A percentile compares a stretch with the other conserved stretches of the same genome.
Evolutionary conservation across 352 stramenopile species (phyloP).

Genomic region (Phytophthora citricola): DNA sequence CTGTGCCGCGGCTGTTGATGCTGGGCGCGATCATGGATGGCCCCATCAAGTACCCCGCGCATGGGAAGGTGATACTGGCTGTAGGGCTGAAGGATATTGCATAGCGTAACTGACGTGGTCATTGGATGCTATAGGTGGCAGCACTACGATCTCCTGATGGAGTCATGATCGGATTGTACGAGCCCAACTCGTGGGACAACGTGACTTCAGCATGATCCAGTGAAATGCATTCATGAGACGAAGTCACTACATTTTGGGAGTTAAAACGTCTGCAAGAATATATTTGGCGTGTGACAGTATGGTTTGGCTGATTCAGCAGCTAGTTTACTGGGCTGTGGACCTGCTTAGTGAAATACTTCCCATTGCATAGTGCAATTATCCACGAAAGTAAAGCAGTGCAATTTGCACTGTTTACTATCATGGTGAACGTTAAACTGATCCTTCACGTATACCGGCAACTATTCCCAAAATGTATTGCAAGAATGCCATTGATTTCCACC

Average conservation of each 20-base stretch:
- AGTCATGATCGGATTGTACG: conserved; percentile 93
- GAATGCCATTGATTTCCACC: too few species aligned
- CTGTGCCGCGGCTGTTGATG: conserved; percentile 85
- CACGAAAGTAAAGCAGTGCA: too few species aligned
- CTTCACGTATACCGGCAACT: too few species aligned
- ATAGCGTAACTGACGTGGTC: not conserved
- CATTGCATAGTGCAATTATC: too few species aligned
- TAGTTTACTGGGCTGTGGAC: too few species aligned
- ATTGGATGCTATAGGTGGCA: conserved; percentile 61
- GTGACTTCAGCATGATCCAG: conserved; percentile 71
- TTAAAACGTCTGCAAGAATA: conserved; percentile 3
- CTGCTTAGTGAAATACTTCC: too few species aligned
- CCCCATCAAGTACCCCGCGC: conserved; percentile 93
- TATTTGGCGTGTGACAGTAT: not conserved
- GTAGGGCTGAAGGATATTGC: not conserved
- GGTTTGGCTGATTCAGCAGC: too few species aligned
- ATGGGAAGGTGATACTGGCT: conserved; percentile 70
- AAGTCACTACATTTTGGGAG: too few species aligned
- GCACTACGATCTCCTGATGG: conserved; percentile 89
- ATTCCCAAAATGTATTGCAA: too few species aligned
- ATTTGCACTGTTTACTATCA: too few species aligned
- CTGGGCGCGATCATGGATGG: conserved; percentile 91
- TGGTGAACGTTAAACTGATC: too few species aligned
- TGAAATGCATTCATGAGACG: not conserved
- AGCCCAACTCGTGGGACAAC: conserved; percentile 89